Evolutionary conservation across 2,329 filamentous ascomycete genomes (phyloP).

Genomic region (Venturia asperata): DNA sequence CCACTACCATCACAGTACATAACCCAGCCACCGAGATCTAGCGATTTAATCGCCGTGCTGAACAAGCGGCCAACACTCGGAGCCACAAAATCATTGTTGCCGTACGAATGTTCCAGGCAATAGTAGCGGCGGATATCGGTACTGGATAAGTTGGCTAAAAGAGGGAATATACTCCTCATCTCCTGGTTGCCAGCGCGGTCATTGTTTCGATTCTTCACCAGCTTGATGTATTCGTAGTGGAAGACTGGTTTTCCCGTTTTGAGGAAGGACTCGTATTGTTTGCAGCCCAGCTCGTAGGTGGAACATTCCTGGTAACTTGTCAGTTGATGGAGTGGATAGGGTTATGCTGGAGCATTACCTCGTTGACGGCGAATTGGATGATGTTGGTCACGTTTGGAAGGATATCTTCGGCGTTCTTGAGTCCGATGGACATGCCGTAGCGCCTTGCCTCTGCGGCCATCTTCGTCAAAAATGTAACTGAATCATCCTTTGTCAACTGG

Average conservation of each 20-base stretch:
- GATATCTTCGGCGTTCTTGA: constrained; percentile 62
- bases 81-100: neutral
- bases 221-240: constrained; percentile 57
- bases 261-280: constrained; percentile 51
- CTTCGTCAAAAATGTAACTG: constrained; percentile 13
- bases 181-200: neutral
- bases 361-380: constrained; percentile 62
- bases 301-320: constrained; percentile 45
- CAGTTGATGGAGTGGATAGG: too few species aligned
- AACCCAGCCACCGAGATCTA: constrained; percentile 57
- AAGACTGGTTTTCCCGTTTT: constrained; percentile 60
- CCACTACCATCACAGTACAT: constrained; percentile 42
- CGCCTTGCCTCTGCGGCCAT: constrained; percentile 15
- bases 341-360: constrained; percentile 32
- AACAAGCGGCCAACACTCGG: neutral
- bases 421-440: constrained; percentile 48
- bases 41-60: constrained; percentile 59
- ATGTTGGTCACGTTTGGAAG: constrained; percentile 44
- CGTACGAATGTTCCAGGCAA: neutral
- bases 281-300: constrained; percentile 52
- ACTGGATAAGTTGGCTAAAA: constrained; percentile 23
- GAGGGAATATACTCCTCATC: constrained; percentile 25
- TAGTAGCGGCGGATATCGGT: constrained; percentile 25
- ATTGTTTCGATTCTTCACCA: constrained; percentile 3
- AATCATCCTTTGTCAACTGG: constrained; percentile 17